phyloP scores from a whole-genome alignment of 2,329 filamentous ascomycete species.

The Microsporum canis region DNA sequence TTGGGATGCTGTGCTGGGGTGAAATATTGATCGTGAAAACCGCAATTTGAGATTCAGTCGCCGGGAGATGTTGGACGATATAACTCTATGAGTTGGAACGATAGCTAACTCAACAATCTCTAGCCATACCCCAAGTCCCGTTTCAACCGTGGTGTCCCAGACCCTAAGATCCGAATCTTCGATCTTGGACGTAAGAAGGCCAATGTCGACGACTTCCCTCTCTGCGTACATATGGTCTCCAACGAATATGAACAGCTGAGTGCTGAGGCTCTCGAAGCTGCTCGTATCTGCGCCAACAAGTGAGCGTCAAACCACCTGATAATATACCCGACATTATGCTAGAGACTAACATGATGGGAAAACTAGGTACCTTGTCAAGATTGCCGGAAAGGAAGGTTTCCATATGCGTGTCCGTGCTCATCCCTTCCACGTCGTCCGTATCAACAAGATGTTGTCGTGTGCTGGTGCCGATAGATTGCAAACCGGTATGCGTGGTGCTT shows the following conservation, averaged over 20 bases:
- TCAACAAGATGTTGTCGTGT: conserved; percentile 99
- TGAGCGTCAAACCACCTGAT: conserved; percentile 32
- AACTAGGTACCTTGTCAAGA: conserved; percentile 54
- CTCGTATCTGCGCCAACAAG: conserved; percentile 99
- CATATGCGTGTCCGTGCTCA: conserved; percentile 70
- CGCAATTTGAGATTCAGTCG: neutral
- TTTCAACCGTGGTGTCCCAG: conserved; percentile 98
- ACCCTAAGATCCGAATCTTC: conserved; percentile 86
- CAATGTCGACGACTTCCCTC: conserved; percentile 98
- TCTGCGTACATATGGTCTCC: conserved; percentile 97
- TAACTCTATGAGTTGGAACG: neutral
- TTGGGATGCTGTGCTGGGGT: neutral
- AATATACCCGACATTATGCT: neutral
- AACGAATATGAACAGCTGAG: conserved; percentile 99
- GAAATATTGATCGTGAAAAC: neutral
- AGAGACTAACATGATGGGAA: conserved; percentile 2
- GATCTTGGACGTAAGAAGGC: conserved; percentile 98
- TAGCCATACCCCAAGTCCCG: conserved; percentile 98
- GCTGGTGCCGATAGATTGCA: conserved; percentile 99
- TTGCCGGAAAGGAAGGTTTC: conserved; percentile 60
- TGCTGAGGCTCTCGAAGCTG: conserved; percentile 97
- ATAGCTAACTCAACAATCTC: neutral
- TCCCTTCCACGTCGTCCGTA: conserved; percentile 99
- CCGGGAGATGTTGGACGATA: no score
- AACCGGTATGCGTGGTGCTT: conserved; percentile 99